Evolutionary conservation across 495 filamentous ascomycete species (phyloP).

Genomic region (Friedmanniomyces endolithicus): DNA sequence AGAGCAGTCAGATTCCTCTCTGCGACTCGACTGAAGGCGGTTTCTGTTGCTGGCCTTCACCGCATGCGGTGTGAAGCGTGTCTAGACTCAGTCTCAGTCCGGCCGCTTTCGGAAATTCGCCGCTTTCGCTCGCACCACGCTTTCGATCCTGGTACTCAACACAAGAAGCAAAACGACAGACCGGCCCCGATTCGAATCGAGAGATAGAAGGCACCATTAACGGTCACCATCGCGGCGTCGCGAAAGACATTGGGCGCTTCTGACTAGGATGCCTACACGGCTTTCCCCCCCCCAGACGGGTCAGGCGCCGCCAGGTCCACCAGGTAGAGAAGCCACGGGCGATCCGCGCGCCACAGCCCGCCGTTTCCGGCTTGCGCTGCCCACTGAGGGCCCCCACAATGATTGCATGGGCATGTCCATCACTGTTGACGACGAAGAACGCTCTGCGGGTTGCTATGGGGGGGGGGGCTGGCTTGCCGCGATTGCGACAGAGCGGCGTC

Average conservation of each 20-base stretch:
- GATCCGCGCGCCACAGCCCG: constrained; percentile 15
- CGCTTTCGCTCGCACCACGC: constrained; percentile 1
- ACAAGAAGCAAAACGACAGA: not conserved
- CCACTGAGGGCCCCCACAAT: not conserved
- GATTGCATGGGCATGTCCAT: constrained; percentile 1
- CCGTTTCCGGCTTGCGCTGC: constrained; percentile 5
- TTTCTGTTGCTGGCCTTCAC: constrained; percentile 4
- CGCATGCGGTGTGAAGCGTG: constrained; percentile 16
- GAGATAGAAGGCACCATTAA: constrained; percentile 1
- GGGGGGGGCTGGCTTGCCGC: not conserved
- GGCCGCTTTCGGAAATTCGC: constrained; percentile 20
- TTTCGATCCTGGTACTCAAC: not conserved
- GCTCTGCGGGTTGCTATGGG: constrained; percentile 6
- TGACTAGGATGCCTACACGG: not conserved
- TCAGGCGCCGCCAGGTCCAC: not conserved
- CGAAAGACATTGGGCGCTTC: constrained; percentile 5
- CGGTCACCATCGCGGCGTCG: not conserved
- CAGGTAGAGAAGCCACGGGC: constrained; percentile 4
- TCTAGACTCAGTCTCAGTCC: constrained; percentile 16
- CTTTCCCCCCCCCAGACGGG: constrained; percentile 9
- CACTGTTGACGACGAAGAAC: not conserved
- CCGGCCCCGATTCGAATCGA: not conserved
- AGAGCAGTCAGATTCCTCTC: not conserved
- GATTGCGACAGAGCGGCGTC: not conserved
- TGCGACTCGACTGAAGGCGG: constrained; percentile 10